These are phyloP conservation scores for Tieghemiomyces parasiticus DNA, from an alignment of 192 early-diverging fungal genomes.

Conservation along the genomic window DNA sequence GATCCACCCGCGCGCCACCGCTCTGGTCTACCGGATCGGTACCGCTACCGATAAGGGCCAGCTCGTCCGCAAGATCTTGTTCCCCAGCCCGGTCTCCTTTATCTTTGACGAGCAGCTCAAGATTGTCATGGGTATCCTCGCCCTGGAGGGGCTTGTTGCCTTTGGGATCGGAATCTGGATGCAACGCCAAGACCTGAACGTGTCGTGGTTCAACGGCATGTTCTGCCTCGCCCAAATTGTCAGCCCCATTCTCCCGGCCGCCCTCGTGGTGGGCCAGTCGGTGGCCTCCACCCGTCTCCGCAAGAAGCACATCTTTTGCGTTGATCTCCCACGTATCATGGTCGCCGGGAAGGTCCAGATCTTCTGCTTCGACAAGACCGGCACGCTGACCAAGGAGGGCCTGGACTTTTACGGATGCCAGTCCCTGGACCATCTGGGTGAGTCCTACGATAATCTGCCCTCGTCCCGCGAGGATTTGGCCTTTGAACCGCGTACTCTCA, in stretches of 20 bases:
- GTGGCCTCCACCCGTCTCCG: constrained; percentile 38
- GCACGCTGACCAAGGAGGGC: constrained; percentile 55
- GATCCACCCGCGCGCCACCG: constrained; percentile 17
- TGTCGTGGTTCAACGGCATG: constrained; percentile 53
- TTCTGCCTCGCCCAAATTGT: constrained; percentile 49
- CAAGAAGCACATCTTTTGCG: constrained; percentile 45
- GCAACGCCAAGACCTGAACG: constrained; percentile 19
- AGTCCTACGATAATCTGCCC: too few relatives aligned
- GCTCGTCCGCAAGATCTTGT: constrained; percentile 54
- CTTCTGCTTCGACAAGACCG: constrained; percentile 60
- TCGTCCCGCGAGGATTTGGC: not conserved
- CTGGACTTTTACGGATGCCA: constrained; percentile 38
- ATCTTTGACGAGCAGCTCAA: constrained; percentile 59
- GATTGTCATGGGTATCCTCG: constrained; percentile 40
- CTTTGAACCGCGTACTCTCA: constrained; percentile 17
- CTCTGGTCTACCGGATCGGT: constrained; percentile 42
- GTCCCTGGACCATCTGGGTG: constrained; percentile 12
- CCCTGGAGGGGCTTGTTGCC: constrained; percentile 36
- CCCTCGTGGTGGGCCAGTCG: constrained; percentile 51
- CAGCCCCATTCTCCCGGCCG: constrained; percentile 50
- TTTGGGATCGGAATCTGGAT: constrained; percentile 27
- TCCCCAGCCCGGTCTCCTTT: constrained; percentile 43
- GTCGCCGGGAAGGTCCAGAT: constrained; percentile 53
- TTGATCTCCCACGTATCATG: constrained; percentile 48
- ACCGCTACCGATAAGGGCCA: constrained; percentile 43